Base-by-base conservation (phyloP, 495 filamentous ascomycete species). In the Aspergillus egyptiacus region DNA sequence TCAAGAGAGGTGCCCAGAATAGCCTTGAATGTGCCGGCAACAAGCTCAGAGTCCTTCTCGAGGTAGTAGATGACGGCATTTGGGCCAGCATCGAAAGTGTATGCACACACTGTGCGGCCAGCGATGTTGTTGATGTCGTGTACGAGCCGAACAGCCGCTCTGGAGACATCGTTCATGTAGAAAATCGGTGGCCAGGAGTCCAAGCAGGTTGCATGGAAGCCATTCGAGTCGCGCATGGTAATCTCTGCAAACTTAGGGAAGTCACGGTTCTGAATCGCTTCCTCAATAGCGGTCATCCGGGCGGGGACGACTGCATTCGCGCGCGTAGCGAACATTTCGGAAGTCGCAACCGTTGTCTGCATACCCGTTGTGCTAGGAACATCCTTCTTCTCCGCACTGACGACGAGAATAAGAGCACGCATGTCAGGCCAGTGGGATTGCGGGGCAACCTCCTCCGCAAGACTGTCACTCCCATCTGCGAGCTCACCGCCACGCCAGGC, bases 131-230 rank as follows among this genome's bases (percentile, higher is more conserved):
- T 99, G 67, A 97, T 85, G 32, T 79, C 80, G 70, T 97, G 89
- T 22, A 96, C 91, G 2, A 86, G 82, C 40, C 86, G 73, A 39
- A 99, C 86, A 9, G 90, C 88, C 6, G 90, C 88, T 13, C 86
- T 73, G 14, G 80, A 86, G 15, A 91, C 83, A 67, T 97, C 93
- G 61, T 97, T 99, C 74, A 97, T 78, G 71, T 99, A 99, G 71
- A 95, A 95, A 54, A 99, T 97, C 11, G 93, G 93, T 40, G 93
- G 93, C 64, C 85, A 86, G 0, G 94, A 96, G 70, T 99, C 93
- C 50, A 91, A 72, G 62, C 93, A 96, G 24, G 85, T 87, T 13
- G 93, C 88, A 64, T 99, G 93, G 81, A 99, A 99, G 45, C 79
- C 83, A 67, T 99, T 99, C 60, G 86, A 91, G 61, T 98, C 93